Evolutionary conservation across 768 basidiomycete genomes (phyloP).

Genomic region (Lactarius psammicola): DNA sequence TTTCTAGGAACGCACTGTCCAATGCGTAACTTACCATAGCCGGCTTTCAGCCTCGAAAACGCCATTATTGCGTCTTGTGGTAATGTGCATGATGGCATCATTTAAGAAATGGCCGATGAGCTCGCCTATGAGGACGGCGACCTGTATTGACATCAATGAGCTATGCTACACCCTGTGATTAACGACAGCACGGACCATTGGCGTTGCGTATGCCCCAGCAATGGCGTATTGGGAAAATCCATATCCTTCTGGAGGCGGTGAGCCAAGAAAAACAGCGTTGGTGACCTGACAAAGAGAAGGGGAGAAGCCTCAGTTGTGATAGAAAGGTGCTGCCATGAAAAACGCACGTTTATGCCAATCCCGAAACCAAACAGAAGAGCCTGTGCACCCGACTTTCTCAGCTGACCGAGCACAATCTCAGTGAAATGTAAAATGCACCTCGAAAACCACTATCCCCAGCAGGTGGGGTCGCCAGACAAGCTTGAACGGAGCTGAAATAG

Average conservation of each 20-base stretch:
- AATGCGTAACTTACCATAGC: constrained; percentile 51
- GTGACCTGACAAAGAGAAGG: constrained; percentile 47
- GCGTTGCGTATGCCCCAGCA: constrained; percentile 54
- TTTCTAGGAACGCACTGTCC: not conserved
- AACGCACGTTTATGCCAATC: constrained; percentile 57
- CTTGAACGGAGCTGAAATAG: constrained; percentile 46
- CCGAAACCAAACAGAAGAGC: constrained; percentile 61
- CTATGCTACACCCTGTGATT: not conserved
- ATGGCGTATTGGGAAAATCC: constrained; percentile 50
- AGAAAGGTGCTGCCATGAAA: not conserved
- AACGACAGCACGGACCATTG: constrained; percentile 42
- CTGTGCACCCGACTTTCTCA: constrained; percentile 31
- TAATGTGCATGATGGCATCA: constrained; percentile 46
- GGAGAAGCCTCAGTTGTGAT: not conserved
- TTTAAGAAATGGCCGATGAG: constrained; percentile 50
- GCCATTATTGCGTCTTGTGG: constrained; percentile 47
- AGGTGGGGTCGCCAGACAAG: constrained; percentile 66
- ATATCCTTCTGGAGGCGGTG: constrained; percentile 52
- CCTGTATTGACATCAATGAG: constrained; percentile 31
- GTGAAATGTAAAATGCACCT: constrained; percentile 35
- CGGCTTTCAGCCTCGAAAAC: constrained; percentile 57
- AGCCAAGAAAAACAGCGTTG: constrained; percentile 61
- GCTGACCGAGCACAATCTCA: not conserved
- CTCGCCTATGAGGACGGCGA: constrained; percentile 53
- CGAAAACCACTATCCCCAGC: constrained; percentile 43